These are phyloP conservation scores for Choiromyces venosus DNA, from an alignment of 495 filamentous ascomycete genomes.

Conservation along the genomic window DNA sequence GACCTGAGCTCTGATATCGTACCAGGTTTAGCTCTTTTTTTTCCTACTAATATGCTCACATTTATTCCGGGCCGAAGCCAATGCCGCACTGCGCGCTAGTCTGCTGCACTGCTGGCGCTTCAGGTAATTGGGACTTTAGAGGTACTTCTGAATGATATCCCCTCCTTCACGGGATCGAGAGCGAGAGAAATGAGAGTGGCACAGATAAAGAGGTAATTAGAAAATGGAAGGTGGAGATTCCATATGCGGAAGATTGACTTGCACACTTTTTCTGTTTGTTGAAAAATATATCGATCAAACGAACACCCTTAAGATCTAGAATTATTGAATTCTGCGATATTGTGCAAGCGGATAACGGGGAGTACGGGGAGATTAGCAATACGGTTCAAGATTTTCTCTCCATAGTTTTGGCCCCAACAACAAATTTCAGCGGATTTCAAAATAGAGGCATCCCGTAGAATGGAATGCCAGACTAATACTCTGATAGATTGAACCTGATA, in stretches of 20 bases:
- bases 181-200: not conserved
- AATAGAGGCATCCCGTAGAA: not conserved
- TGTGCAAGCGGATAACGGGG: not conserved
- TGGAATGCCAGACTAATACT: not conserved
- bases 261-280: not conserved
- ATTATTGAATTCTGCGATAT: not conserved
- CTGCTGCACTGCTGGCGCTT: not conserved
- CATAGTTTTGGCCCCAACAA: too few relatives aligned
- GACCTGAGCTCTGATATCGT: not conserved
- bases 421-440: not conserved
- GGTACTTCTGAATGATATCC: not conserved
- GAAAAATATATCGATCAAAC: not conserved
- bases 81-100: not conserved
- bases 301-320: not conserved
- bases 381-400: too few relatives aligned
- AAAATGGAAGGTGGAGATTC: not conserved
- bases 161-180: not conserved
- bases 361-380: not conserved
- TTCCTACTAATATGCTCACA: not conserved
- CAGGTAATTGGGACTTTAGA: not conserved
- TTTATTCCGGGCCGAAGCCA: not conserved
- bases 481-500: not conserved
- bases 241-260: not conserved
- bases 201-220: not conserved
- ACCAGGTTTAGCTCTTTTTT: not conserved